phyloP scores from a whole-genome alignment of 2,329 filamentous ascomycete species.

The Penicillium digitatum region DNA sequence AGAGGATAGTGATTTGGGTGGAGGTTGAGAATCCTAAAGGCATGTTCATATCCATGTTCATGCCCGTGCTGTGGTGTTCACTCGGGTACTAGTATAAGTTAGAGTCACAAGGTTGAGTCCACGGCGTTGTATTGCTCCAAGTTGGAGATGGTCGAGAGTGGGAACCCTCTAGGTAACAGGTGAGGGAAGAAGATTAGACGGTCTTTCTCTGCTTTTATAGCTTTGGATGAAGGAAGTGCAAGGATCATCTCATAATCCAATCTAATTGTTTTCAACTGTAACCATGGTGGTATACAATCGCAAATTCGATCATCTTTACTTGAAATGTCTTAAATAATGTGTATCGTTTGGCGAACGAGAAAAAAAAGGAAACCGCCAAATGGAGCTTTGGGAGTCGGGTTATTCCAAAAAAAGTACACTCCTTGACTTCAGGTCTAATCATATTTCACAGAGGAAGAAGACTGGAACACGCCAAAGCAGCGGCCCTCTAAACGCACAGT shows the following conservation, averaged over 20 bases:
- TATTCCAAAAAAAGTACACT: neutral
- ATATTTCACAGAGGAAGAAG: slow-evolving; percentile 23
- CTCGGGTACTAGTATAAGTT: neutral
- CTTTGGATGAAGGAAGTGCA: neutral
- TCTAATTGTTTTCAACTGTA: neutral
- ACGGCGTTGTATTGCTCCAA: neutral
- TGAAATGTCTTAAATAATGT: neutral
- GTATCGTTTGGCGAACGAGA: neutral
- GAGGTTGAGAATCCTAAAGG: neutral
- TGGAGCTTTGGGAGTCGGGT: neutral
- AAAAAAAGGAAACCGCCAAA: neutral
- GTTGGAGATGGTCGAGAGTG: neutral
- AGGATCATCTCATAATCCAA: neutral
- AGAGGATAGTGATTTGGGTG: slow-evolving; percentile 4
- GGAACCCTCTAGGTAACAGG: neutral
- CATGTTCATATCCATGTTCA: neutral
- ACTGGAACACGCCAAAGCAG: slow-evolving; percentile 8
- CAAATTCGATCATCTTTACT: neutral
- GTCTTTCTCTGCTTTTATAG: neutral
- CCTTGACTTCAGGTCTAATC: slow-evolving; percentile 21
- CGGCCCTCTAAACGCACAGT: slow-evolving; percentile 15
- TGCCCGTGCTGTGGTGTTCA: neutral
- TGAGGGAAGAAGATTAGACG: neutral
- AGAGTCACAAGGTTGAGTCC: neutral
- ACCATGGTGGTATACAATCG: neutral